Conservation (phyloP, 2,329 filamentous ascomycete species). For the Trichoderma arundinaceum region DNA sequence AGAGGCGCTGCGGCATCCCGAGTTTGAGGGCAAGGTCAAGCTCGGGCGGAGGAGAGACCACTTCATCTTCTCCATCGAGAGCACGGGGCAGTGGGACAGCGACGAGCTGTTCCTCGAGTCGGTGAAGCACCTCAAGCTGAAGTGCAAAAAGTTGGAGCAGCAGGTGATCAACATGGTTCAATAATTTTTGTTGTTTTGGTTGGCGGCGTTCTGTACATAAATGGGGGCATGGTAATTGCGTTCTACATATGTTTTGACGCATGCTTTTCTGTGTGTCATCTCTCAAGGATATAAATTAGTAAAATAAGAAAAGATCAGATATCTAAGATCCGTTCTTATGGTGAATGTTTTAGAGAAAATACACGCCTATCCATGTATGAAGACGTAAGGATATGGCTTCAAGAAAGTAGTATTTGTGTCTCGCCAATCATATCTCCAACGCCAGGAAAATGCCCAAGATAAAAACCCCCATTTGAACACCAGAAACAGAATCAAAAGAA, state of each 20-base stretch:
- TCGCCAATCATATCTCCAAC: constrained; percentile 36
- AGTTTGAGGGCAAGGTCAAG: constrained; percentile 95
- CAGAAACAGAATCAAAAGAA: background rate
- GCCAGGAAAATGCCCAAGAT: constrained; percentile 39
- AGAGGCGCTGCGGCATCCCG: constrained; percentile 87
- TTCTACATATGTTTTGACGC: constrained; percentile 32
- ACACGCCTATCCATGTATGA: background rate
- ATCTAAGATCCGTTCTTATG: constrained; percentile 18
- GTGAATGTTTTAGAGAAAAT: too few relatives aligned
- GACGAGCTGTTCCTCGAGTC: constrained; percentile 93
- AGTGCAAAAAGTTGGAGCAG: constrained; percentile 75
- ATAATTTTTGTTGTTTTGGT: constrained; percentile 40
- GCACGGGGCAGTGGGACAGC: constrained; percentile 91
- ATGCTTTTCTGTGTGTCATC: constrained; percentile 35
- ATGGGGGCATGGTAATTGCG: constrained; percentile 28
- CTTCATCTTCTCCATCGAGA: constrained; percentile 97
- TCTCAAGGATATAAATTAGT: constrained; percentile 6
- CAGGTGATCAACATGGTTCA: constrained; percentile 70
- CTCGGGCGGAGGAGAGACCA: constrained; percentile 89
- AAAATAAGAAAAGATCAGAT: constrained; percentile 2
- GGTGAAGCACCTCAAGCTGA: constrained; percentile 81
- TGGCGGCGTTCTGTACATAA: constrained; percentile 28
- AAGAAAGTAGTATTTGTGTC: constrained; percentile 3
- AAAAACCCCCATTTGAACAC: constrained; percentile 1
- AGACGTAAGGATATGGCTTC: constrained; percentile 35